Percentiles rank a stretch among this genome's conserved stretches.
Evolutionary conservation across 306 rosid genomes (phyloP).

Genomic region (Begonia fuchsioides): DNA sequence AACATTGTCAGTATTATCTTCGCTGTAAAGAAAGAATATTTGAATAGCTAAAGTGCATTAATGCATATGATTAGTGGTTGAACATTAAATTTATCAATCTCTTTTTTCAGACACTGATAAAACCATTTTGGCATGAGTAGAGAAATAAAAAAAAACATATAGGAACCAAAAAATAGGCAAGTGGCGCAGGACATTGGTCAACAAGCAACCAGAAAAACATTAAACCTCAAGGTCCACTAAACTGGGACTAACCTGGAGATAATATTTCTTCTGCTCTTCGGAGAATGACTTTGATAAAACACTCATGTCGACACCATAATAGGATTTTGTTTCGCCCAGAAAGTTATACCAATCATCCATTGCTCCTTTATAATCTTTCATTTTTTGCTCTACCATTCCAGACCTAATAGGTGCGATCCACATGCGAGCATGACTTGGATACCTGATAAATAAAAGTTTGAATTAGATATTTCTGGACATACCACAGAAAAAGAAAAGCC

Average conservation of each 20-base stretch:
- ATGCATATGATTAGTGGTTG: too few species aligned
- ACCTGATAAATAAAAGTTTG: conserved; percentile 39
- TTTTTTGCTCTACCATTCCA: conserved; percentile 53
- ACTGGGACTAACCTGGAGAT: conserved; percentile 58
- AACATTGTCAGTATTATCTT: background rate
- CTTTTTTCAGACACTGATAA: too few species aligned
- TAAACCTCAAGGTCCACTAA: background rate
- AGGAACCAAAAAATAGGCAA: background rate
- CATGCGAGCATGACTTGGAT: conserved; percentile 96
- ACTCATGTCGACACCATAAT: conserved; percentile 91
- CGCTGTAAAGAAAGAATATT: too few species aligned
- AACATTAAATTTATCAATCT: too few species aligned
- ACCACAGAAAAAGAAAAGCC: background rate
- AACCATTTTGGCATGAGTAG: too few species aligned
- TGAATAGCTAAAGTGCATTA: too few species aligned
- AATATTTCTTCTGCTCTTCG: conserved; percentile 89
- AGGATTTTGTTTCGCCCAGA: conserved; percentile 44
- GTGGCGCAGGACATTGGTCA: background rate
- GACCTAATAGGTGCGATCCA: conserved; percentile 94
- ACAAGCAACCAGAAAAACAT: too few species aligned
- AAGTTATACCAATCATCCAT: conserved; percentile 81
- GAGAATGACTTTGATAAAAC: conserved; percentile 62
- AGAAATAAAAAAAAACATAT: too few species aligned
- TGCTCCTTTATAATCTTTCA: conserved; percentile 43
- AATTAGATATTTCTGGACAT: background rate